Base-by-base conservation (phyloP, 768 basidiomycete species). In the Leccinum subtestaceum region DNA sequence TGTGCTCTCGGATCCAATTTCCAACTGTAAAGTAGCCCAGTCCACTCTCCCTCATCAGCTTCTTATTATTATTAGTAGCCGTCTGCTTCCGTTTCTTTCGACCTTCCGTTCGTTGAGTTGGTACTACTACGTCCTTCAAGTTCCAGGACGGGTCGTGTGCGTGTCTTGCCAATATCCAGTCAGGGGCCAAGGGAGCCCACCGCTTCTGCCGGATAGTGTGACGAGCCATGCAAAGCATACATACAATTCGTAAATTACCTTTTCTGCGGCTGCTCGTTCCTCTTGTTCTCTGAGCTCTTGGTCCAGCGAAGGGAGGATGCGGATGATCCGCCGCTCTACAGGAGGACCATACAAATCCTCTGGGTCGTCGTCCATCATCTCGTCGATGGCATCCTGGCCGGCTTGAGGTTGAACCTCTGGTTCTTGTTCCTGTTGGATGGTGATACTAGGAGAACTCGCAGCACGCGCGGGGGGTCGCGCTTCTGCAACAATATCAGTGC, bases 281-380 rank as follows among this genome's bases (percentile, higher is more conserved):
- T 56, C 64, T 38, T 65, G 69, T 36, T 68, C 69, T 34, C 58
- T 63, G 43, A 70, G 55, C 32, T 70, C 69, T 38, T 70, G 63
- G 13, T 65, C 67, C 1, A 70, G 40, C 1, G 67, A 60, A 48
- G 69, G 70, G 34, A 69, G 65, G 13, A 71, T 65, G 10, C 69
- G 69, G 55, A 71, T 55, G 8, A 71, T 54, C 9, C 57, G 65
- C 31, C 63, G 69, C 25, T 69, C 65, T 17, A 69, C 65, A 2
- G 65, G 69, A 29, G 69, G 69, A 19, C 69, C 69, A 13, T 70
- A 70, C 52, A 70, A 49, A 53, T 70, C 69, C 25, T 70, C 69
- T 12, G 65, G 58, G 36, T 71, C 67, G 45, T 70, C 65, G 10
- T 63, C 52, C 17, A 31, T 48, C n/a, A 32, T 32, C 31, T 54